Base-by-base conservation (phyloP, 257 asterid species). In the Eucommia ulmoides region DNA sequence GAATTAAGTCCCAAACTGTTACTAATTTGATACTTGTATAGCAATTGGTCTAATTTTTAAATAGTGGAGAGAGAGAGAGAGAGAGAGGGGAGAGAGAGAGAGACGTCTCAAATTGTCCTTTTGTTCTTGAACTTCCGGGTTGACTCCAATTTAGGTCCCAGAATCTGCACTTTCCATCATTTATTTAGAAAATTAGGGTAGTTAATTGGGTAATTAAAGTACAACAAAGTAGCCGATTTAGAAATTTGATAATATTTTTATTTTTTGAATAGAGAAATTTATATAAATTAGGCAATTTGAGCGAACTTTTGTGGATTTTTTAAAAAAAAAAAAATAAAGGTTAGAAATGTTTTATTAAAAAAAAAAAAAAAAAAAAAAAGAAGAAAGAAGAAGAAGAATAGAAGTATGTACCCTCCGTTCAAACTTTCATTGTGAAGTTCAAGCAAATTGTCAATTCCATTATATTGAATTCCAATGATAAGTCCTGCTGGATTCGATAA, bases 131-230 rank as follows among this genome's bases (percentile, higher is more conserved):
- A 60, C 69, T 68, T 33, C 81, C 88, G 24, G 71, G 68, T 56
- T 66, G 77, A 45, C 83, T 79, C 88, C 84, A 79, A 26, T 76
- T 74, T 56, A 76, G 77, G 62, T 79, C 88, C 83, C 81, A 79
- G 54, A 67, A 79, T 65, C 88, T 79, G 70, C 29, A 24, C 12
- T 5, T n/a, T n/a, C n/a, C n/a, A n/a, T n/a, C n/a, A n/a, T n/a
- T n/a, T n/a, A n/a, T n/a, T n/a, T n/a, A n/a, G n/a, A n/a, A n/a
- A n/a, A n/a, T n/a, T n/a, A 17, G n/a, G n/a, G n/a, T n/a, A n/a
- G n/a, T n/a, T n/a, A n/a, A n/a, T n/a, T n/a, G n/a, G n/a, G n/a
- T n/a, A n/a, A n/a, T n/a, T n/a, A n/a, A n/a, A n/a, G n/a, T n/a
- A n/a, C n/a, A n/a, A n/a, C n/a, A n/a, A n/a, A n/a, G n/a, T n/a